phyloP scores from a whole-genome alignment of 805 yeast genomes.

The Yarrowia alimentaria region DNA sequence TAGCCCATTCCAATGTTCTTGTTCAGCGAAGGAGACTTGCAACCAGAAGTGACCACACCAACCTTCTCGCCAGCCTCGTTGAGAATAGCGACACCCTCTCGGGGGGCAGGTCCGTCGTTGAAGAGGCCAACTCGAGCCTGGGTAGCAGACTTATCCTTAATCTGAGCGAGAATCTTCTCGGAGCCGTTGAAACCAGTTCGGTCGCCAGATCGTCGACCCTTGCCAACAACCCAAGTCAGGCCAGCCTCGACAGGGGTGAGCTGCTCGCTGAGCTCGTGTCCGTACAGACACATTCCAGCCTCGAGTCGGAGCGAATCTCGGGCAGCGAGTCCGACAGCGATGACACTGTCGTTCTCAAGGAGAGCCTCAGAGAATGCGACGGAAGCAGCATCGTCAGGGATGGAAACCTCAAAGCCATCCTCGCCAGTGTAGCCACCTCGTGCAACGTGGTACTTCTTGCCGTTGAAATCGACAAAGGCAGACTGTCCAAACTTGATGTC shows the following conservation, averaged over 20 bases:
- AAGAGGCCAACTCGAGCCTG: conserved; percentile 69
- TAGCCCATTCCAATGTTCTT: conserved; percentile 91
- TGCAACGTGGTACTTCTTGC: conserved; percentile 65
- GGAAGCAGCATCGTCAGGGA: conserved; percentile 55
- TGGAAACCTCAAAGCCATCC: conserved; percentile 92
- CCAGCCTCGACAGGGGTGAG: conserved; percentile 88
- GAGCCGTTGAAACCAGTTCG: conserved; percentile 70
- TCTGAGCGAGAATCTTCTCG: conserved; percentile 62
- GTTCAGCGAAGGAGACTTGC: conserved; percentile 66
- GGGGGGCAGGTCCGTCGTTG: conserved; percentile 87
- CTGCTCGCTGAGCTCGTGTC: conserved; percentile 78
- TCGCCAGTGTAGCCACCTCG: conserved; percentile 98
- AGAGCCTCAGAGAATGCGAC: conserved; percentile 60
- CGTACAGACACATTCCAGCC: conserved; percentile 98
- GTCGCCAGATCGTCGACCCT: conserved; percentile 59
- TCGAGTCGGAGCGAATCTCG: conserved; percentile 92
- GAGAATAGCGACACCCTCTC: conserved; percentile 70
- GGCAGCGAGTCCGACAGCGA: conserved; percentile 96
- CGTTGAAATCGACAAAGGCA: conserved; percentile 46
- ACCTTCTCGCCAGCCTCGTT: conserved; percentile 55
- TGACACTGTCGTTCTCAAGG: conserved; percentile 56
- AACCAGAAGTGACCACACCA: conserved; percentile 61
- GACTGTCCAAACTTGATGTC: conserved; percentile 74
- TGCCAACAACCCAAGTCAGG: conserved; percentile 85
- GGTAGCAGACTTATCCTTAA: conserved; percentile 60